Base-by-base conservation (phyloP, 2,329 filamentous ascomycete species). In the Fusarium brevicatenulatum region DNA sequence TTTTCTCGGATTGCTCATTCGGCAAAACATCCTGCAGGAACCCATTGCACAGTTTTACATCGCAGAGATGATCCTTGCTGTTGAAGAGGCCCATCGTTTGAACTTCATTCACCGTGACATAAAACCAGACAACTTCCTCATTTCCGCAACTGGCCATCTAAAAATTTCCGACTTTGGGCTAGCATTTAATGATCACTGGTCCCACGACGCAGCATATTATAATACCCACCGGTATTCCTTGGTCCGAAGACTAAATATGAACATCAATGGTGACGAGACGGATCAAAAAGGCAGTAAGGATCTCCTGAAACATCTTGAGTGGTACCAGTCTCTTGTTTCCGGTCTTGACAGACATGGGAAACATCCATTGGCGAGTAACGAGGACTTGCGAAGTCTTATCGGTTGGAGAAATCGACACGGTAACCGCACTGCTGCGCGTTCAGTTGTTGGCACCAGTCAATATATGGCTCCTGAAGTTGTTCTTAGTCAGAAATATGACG, bases 391-490 rank as follows among this genome's bases (percentile, higher is more conserved):
- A 49, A 75, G 73, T 70, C 84, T 95, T 55, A 82, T 95, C 50
- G 87, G 88, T 68, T 95, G 91, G 92, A 88, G 93, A 49, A 91
- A 94, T 78, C 86, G 87, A 21, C 88, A 86, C 70, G 89, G 92
- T 32, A 92, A 91, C 74, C 90, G 94, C 43, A 89, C 89, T 39
- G 88, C 94, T 39, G 95, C 95, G 3, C 90, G 91, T 74, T 97
- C 95, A 50, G 91, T 97, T 2, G 95, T 98, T 16, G 95, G 95
- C 5, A 98, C 96, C 5, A 97, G 95, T 80, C 95, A 98, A 80
- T 98, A 98, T 84, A 98, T 98, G 96, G 95, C 96, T 2, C 95
- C 95, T 4, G 96, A 98, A 84, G 93, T 98, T 23, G 91, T 98
- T 65, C 86, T 89, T 73, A 94, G 95, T 34, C 89, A 94, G 54